A percentile compares a stretch with the other conserved stretches of the same genome.
Evolutionary conservation across 2,329 filamentous ascomycete genomes (phyloP).

Genomic region (Fusarium sp.): DNA sequence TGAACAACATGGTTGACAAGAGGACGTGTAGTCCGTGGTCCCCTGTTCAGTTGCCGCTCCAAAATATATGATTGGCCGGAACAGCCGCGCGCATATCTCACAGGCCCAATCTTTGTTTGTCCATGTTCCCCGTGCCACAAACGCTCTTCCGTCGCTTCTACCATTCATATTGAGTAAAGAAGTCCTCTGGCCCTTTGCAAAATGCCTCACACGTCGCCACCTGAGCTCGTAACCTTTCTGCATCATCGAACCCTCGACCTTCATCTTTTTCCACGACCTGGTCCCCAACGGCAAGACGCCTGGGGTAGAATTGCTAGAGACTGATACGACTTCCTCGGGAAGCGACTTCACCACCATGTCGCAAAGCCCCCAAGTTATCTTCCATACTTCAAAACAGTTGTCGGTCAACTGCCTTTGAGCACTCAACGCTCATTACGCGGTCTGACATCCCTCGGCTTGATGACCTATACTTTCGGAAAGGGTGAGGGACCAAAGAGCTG

Average conservation of each 20-base stretch:
- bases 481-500: too few species aligned
- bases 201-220: fast-evolving
- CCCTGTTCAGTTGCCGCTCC: background rate
- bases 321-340: fast-evolving
- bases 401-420: background rate
- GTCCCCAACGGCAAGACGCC: background rate
- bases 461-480: background rate
- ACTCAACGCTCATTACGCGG: background rate
- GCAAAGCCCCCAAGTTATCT: fast-evolving
- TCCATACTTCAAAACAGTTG: background rate
- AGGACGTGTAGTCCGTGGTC: background rate
- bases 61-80: background rate
- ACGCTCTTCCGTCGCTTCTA: fast-evolving
- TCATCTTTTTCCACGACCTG: background rate
- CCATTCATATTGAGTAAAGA: fast-evolving
- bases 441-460: too few species aligned
- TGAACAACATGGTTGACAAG: too few species aligned
- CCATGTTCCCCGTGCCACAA: background rate
- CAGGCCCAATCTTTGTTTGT: too few species aligned
- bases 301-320: fast-evolving
- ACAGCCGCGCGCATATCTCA: background rate
- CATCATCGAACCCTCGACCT: too few species aligned
- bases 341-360: fast-evolving
- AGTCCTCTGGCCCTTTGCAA: fast-evolving
- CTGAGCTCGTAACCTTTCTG: background rate